Evolutionary conservation across 129 eudicot species (phyloP).

Genomic region (Chrysanthemum lavandulifolium): DNA sequence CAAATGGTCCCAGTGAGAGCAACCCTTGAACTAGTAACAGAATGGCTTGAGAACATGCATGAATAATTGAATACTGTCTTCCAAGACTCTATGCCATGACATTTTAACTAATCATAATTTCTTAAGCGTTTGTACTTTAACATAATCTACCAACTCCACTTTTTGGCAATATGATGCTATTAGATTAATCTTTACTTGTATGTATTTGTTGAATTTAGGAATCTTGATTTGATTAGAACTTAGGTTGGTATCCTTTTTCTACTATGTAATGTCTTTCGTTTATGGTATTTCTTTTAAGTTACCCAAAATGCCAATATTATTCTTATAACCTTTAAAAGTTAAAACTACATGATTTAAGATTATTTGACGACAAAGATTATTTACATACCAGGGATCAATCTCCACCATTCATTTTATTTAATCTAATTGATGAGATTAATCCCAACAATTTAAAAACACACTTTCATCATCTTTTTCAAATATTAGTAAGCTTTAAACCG

Average conservation of each 20-base stretch:
- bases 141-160: slow-evolving; percentile 26
- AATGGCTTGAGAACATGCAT: slow-evolving; percentile 30
- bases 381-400: too few species aligned
- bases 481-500: too few species aligned
- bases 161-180: slow-evolving; percentile 5
- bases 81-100: slow-evolving; percentile 28
- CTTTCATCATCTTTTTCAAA: too few species aligned
- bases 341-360: too few species aligned
- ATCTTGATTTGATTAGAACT: slow-evolving; percentile 7
- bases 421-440: too few species aligned
- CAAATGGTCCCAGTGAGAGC: slow-evolving; percentile 32
- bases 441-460: too few species aligned
- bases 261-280: neutral
- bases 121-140: slow-evolving; percentile 6
- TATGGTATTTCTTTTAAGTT: too few species aligned
- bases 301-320: too few species aligned
- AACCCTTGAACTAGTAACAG: slow-evolving; percentile 23
- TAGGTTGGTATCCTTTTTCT: neutral
- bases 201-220: slow-evolving; percentile 4
- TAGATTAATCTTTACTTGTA: slow-evolving; percentile 5
- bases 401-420: too few species aligned
- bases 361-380: too few species aligned
- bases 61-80: slow-evolving; percentile 30
- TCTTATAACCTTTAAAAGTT: too few species aligned
- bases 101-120: slow-evolving; percentile 19